Percentiles rank a stretch among this genome's conserved stretches.
Evolutionary conservation across 1,284 basidiomycete genomes (phyloP).

Genomic region (Termitomyces sp.): DNA sequence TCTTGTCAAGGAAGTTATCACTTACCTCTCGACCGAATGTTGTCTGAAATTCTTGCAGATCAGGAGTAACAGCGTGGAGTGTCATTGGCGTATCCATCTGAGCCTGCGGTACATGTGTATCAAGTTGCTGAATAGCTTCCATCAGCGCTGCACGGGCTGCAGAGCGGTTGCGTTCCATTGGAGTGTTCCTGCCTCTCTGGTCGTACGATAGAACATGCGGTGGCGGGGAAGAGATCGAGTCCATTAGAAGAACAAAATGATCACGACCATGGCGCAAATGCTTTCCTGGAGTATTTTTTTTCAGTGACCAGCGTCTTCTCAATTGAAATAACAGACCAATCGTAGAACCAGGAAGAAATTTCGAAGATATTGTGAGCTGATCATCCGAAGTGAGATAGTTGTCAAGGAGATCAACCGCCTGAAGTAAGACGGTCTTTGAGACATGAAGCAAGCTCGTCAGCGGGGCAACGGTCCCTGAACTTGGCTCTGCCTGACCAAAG

Average conservation of each 20-base stretch:
- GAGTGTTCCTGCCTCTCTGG: conserved; percentile 65
- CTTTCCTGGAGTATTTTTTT: conserved; percentile 48
- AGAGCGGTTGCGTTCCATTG: conserved; percentile 67
- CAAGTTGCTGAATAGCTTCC: conserved; percentile 53
- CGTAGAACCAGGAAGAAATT: conserved; percentile 74
- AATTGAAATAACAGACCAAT: conserved; percentile 46
- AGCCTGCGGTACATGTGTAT: conserved; percentile 43
- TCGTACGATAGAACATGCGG: conserved; percentile 71
- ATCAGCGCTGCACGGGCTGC: conserved; percentile 55
- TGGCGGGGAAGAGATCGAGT: conserved; percentile 43
- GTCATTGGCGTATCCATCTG: conserved; percentile 53
- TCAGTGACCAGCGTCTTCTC: conserved; percentile 4
- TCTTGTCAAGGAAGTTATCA: neutral
- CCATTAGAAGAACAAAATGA: conserved; percentile 65
- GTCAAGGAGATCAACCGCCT: conserved; percentile 68
- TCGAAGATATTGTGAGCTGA: conserved; percentile 62
- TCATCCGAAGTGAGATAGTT: conserved; percentile 58
- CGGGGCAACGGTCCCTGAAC: conserved; percentile 13
- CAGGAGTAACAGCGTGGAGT: conserved; percentile 75
- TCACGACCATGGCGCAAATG: conserved; percentile 79
- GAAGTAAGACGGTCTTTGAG: conserved; percentile 56
- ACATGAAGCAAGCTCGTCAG: conserved; percentile 56
- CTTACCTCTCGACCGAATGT: conserved; percentile 77
- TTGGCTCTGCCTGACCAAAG: conserved; percentile 13
- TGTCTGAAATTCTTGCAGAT: conserved; percentile 66